These are phyloP conservation scores for Pythium brassicae DNA, from an alignment of 352 stramenopile species.

Conservation along the genomic window DNA sequence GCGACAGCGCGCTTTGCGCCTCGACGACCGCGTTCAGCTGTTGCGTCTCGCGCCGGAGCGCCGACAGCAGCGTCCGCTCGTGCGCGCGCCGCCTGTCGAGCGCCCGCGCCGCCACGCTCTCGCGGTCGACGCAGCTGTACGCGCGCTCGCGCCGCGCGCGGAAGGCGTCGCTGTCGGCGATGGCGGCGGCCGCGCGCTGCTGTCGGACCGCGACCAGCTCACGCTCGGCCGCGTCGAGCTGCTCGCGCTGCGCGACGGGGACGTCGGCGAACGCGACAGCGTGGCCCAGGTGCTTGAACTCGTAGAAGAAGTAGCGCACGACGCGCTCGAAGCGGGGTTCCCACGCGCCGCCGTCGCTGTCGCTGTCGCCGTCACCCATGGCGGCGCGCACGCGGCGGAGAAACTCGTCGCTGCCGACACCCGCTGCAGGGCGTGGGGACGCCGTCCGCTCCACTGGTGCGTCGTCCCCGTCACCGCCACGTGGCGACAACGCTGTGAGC, in stretches of 20 bases:
- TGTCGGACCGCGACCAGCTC: slow-evolving; percentile 21
- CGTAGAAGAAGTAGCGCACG: slow-evolving; percentile 63
- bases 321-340: slow-evolving; percentile 47
- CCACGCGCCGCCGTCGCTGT: slow-evolving; percentile 19
- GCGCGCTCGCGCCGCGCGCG: slow-evolving; percentile 22
- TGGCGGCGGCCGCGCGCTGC: slow-evolving; percentile 26
- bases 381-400: slow-evolving; percentile 26
- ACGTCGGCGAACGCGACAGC: slow-evolving; percentile 30
- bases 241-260: slow-evolving; percentile 1
- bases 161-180: slow-evolving; percentile 32
- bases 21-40: slow-evolving; percentile 25
- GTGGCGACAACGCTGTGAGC: slow-evolving; percentile 1
- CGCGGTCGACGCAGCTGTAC: slow-evolving; percentile 27
- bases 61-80: slow-evolving; percentile 11
- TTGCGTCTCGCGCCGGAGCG: slow-evolving; percentile 15
- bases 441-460: neutral
- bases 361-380: slow-evolving; percentile 18
- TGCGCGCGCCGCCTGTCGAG: slow-evolving; percentile 12
- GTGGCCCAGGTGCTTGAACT: slow-evolving; percentile 68
- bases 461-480: neutral
- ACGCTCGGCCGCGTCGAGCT: slow-evolving; percentile 14
- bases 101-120: neutral
- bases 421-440: neutral
- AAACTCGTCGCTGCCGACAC: slow-evolving; percentile 35
- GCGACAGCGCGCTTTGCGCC: neutral